Evolutionary conservation across 1,284 basidiomycete genomes (phyloP).

Genomic region (Moesziomyces globuligerus): DNA sequence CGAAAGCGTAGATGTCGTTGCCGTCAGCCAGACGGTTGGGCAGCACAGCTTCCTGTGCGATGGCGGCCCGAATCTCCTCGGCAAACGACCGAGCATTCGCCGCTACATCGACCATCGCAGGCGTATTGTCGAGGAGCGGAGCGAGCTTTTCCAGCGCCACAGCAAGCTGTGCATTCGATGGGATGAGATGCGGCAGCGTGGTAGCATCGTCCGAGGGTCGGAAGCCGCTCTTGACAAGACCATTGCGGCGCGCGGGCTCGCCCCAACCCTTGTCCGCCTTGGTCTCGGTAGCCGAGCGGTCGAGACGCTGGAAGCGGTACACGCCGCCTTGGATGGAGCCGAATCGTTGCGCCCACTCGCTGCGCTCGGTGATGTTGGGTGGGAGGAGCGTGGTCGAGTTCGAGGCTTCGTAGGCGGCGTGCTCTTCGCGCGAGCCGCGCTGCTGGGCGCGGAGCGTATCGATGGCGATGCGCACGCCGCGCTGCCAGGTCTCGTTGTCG

Average conservation of each 20-base stretch:
- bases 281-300: slow-evolving; percentile 47
- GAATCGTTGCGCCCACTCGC: slow-evolving; percentile 43
- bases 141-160: slow-evolving; percentile 37
- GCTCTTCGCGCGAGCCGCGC: slow-evolving; percentile 38
- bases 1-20: slow-evolving; percentile 54
- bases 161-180: slow-evolving; percentile 48
- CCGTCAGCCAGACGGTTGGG: slow-evolving; percentile 14
- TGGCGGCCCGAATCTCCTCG: slow-evolving; percentile 29
- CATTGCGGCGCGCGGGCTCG: slow-evolving; percentile 36
- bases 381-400: slow-evolving; percentile 25
- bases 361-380: slow-evolving; percentile 16
- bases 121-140: slow-evolving; percentile 11
- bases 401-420: slow-evolving; percentile 20
- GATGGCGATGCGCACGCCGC: slow-evolving; percentile 42
- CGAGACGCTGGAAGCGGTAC: slow-evolving; percentile 52
- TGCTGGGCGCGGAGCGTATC: slow-evolving; percentile 47
- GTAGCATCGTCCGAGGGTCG: slow-evolving; percentile 57
- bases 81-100: slow-evolving; percentile 28
- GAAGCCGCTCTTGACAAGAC: slow-evolving; percentile 56
- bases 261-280: slow-evolving; percentile 53
- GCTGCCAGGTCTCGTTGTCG: slow-evolving; percentile 37
- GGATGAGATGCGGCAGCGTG: slow-evolving; percentile 51
- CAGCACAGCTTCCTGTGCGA: slow-evolving; percentile 26
- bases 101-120: slow-evolving; percentile 23
- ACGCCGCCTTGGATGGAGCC: slow-evolving; percentile 43